Conservation (phyloP, 306 rosid species). For the Begonia fuchsioides region DNA sequence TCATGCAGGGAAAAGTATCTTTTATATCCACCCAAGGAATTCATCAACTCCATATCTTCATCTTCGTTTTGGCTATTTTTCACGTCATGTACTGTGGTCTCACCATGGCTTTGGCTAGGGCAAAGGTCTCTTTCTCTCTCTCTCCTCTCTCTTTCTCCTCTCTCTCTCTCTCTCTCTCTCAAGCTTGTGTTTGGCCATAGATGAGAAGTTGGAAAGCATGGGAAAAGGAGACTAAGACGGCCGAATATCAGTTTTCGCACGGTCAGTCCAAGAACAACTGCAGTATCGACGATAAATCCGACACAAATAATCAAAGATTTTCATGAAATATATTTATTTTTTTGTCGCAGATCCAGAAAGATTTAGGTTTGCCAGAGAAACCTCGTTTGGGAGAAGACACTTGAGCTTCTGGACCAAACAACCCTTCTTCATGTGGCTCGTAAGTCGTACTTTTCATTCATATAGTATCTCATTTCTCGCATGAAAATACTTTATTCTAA, state of each 20-base stretch:
- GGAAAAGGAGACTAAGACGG: slow-evolving; percentile 76
- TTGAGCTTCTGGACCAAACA: slow-evolving; percentile 58
- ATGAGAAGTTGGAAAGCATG: slow-evolving; percentile 85
- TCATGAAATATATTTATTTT: background rate
- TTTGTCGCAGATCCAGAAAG: slow-evolving; percentile 58
- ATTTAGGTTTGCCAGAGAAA: slow-evolving; percentile 79
- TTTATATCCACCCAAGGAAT: slow-evolving; percentile 51
- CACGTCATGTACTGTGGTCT: slow-evolving; percentile 60
- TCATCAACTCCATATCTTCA: slow-evolving; percentile 79
- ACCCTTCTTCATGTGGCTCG: slow-evolving; percentile 68
- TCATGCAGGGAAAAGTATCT: slow-evolving; percentile 44
- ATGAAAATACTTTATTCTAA: too few species aligned
- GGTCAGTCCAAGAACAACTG: slow-evolving; percentile 25
- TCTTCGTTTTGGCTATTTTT: slow-evolving; percentile 58
- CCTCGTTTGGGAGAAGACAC: slow-evolving; percentile 90
- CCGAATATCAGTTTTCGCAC: slow-evolving; percentile 64
- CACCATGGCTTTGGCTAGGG: slow-evolving; percentile 54
- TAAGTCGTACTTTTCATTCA: slow-evolving; percentile 19
- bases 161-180: background rate
- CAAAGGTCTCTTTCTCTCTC: slow-evolving; percentile 29
- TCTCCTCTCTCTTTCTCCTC: background rate
- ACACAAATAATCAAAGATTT: background rate
- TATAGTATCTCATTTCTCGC: background rate
- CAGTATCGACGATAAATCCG: too few species aligned
- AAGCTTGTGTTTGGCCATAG: slow-evolving; percentile 19